Percentiles rank a stretch among this genome's conserved stretches.
Evolutionary conservation across 495 filamentous ascomycete species (phyloP).

Genomic region (Daldinia childiae): DNA sequence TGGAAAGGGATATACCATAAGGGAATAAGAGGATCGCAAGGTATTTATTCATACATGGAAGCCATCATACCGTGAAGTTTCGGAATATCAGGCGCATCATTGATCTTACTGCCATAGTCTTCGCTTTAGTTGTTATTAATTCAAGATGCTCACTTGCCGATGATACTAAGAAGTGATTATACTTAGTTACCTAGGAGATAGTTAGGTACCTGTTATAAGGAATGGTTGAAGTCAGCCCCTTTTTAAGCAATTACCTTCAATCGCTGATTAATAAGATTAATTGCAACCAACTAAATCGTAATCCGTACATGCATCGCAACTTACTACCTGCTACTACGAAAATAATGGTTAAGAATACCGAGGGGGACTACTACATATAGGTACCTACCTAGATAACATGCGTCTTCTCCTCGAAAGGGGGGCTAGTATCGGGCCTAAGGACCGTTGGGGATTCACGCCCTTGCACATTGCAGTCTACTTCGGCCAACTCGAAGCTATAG

Average conservation of each 20-base stretch:
- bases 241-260: not conserved
- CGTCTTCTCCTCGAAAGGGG: not conserved
- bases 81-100: not conserved
- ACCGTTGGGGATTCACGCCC: not conserved
- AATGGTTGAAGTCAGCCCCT: not conserved
- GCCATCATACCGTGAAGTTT: not conserved
- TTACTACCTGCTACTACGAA: no score
- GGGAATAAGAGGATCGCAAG: constrained; percentile 2
- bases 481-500: no score
- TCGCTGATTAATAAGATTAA: not conserved
- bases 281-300: not conserved
- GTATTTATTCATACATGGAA: not conserved
- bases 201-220: no score
- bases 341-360: no score
- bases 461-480: not conserved
- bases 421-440: not conserved
- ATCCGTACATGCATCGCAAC: not conserved
- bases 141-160: not conserved
- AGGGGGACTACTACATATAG: no score
- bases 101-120: not conserved
- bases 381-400: not conserved
- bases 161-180: not conserved
- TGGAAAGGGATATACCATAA: not conserved
- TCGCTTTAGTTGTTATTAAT: not conserved
- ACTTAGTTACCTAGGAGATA: no score